These are phyloP conservation scores for Cercis canadensis DNA, from an alignment of 306 rosid species.

Conservation along the genomic window DNA sequence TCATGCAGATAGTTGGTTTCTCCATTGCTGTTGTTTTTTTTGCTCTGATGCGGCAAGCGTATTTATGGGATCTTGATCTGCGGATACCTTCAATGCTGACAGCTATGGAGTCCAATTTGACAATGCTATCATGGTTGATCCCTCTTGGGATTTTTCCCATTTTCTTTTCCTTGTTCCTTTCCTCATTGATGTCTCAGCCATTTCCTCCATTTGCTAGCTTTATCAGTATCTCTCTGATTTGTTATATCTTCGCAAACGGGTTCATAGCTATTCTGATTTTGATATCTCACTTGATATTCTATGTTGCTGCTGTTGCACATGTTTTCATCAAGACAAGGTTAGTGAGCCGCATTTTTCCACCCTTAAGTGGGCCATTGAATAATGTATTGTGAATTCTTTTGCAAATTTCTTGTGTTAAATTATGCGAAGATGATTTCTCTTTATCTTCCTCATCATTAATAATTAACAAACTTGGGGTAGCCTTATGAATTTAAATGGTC, in stretches of 20 bases:
- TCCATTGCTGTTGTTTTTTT: conserved; percentile 77
- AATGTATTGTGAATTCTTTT: conserved; percentile 13
- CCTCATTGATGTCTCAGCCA: conserved; percentile 66
- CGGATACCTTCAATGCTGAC: conserved; percentile 80
- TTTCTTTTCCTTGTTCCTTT: conserved; percentile 64
- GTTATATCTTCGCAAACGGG: conserved; percentile 89
- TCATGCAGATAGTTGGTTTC: conserved; percentile 89
- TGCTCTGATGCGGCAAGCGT: conserved; percentile 91
- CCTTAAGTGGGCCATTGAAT: conserved; percentile 17
- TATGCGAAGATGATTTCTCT: background rate
- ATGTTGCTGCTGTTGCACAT: conserved; percentile 75
- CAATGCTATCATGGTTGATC: conserved; percentile 63
- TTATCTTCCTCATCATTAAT: background rate
- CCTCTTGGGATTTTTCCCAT: conserved; percentile 74
- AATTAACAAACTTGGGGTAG: background rate
- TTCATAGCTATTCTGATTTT: conserved; percentile 63
- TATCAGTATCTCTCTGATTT: conserved; percentile 67
- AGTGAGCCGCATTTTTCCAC: conserved; percentile 41
- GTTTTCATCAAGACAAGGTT: conserved; percentile 87
- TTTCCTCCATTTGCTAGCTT: conserved; percentile 75
- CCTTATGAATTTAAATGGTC: too few species aligned
- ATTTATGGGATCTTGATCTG: conserved; percentile 77
- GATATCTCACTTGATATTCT: conserved; percentile 79
- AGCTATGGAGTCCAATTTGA: conserved; percentile 83
- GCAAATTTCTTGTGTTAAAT: background rate